phyloP scores from a whole-genome alignment of 2,329 filamentous ascomycete genomes.

The Clonostachys rosea region DNA sequence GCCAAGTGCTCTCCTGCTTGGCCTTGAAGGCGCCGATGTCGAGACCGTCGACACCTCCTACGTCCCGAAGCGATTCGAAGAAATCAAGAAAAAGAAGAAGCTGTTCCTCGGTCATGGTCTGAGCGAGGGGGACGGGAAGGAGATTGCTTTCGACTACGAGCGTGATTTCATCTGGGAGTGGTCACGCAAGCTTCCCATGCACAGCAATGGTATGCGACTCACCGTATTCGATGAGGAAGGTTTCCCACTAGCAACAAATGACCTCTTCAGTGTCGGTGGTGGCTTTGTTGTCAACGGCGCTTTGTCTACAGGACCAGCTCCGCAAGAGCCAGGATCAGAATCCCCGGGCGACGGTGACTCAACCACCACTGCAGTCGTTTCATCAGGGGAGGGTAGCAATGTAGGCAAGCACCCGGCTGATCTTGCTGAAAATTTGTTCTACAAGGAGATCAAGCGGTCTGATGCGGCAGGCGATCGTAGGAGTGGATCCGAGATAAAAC shows the following conservation, averaged over 20 bases:
- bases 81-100: conserved; percentile 40
- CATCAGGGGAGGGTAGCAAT: conserved; percentile 9
- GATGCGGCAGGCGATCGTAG: conserved; percentile 39
- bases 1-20: conserved; percentile 40
- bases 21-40: conserved; percentile 43
- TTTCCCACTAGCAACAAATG: conserved; percentile 39
- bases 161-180: conserved; percentile 45
- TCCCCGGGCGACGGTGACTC: conserved; percentile 3
- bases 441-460: conserved; percentile 41
- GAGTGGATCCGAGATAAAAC: conserved; percentile 35
- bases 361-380: conserved; percentile 4
- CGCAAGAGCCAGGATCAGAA: conserved; percentile 2
- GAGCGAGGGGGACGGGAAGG: conserved; percentile 29
- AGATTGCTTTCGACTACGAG: conserved; percentile 44
- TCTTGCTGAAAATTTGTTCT: conserved; percentile 44
- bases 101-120: conserved; percentile 36
- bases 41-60: conserved; percentile 43
- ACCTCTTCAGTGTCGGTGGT: conserved; percentile 46
- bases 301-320: conserved; percentile 32
- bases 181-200: conserved; percentile 43
- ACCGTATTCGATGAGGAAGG: conserved; percentile 43
- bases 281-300: conserved; percentile 47
- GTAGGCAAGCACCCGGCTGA: conserved; percentile 33
- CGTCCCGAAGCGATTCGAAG: conserved; percentile 36
- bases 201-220: conserved; percentile 48